These are phyloP conservation scores for Triticum monococcum DNA, from an alignment of 176 grass and related monocot genomes.

Conservation along the genomic window DNA sequence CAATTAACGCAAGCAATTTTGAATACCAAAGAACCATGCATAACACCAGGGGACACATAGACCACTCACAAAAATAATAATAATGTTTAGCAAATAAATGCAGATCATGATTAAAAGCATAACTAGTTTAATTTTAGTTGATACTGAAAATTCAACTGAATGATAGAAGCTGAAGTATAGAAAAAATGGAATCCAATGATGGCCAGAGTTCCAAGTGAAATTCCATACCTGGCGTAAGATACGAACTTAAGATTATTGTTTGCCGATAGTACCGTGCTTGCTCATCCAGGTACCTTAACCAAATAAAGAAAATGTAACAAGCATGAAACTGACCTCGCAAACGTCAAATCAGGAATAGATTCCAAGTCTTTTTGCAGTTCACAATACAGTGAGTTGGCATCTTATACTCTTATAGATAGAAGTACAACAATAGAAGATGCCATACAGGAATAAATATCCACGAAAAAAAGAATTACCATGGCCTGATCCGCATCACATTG, in stretches of 20 bases:
- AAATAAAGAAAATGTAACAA: conserved; percentile 34
- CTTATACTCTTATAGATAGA: neutral
- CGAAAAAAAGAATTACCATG: conserved; percentile 60
- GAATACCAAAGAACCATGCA: conserved; percentile 4
- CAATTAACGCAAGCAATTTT: conserved; percentile 14
- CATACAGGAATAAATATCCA: conserved; percentile 18
- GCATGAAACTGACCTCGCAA: conserved; percentile 16
- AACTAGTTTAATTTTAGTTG: neutral
- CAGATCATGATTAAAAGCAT: neutral
- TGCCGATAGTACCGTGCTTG: conserved; percentile 77
- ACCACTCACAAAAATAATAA: neutral
- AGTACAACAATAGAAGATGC: neutral
- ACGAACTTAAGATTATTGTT: conserved; percentile 82
- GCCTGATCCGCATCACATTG: conserved; percentile 93
- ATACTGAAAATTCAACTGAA: conserved; percentile 1
- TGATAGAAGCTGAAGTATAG: neutral
- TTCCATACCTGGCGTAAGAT: conserved; percentile 79
- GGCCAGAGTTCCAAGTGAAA: neutral
- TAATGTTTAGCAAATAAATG: neutral
- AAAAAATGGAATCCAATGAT: neutral
- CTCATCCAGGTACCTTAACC: conserved; percentile 80
- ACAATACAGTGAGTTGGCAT: neutral
- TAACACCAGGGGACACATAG: neutral
- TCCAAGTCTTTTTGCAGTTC: neutral
- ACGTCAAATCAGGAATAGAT: conserved; percentile 23